Conservation (phyloP, 176 grass and related monocot genomes). For the Bothriochloa decipiens region DNA sequence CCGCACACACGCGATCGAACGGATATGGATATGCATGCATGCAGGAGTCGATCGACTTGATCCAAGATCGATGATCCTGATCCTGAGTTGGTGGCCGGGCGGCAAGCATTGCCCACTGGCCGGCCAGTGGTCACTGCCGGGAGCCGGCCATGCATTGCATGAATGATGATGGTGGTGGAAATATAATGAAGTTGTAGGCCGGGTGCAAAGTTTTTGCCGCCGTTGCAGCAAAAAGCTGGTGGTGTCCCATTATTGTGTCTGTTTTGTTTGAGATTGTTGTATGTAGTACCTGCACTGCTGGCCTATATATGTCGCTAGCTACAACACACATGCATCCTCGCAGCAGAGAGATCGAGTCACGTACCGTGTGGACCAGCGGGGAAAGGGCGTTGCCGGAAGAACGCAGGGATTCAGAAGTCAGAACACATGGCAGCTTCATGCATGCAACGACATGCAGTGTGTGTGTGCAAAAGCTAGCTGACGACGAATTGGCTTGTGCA, state of each 20-base stretch:
- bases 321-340: neutral
- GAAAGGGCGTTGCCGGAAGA: neutral
- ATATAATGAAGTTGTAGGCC: neutral
- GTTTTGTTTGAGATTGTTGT: neutral
- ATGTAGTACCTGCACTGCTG: neutral
- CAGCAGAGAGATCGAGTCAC: too few species aligned
- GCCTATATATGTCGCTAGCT: too few species aligned
- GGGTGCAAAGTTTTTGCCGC: neutral
- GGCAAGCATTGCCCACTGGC: neutral
- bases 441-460: neutral
- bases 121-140: neutral
- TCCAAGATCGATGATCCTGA: neutral
- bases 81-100: slow-evolving; percentile 2
- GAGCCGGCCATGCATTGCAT: neutral
- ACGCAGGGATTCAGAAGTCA: neutral
- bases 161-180: neutral
- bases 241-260: slow-evolving; percentile 3
- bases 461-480: too few species aligned
- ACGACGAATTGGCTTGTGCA: neutral
- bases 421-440: neutral
- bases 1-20: too few species aligned
- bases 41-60: neutral
- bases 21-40: neutral
- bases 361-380: neutral
- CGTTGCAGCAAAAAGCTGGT: slow-evolving; percentile 26